Conservation (phyloP, 2,329 filamentous ascomycete species). For the Diaporthe eres region DNA sequence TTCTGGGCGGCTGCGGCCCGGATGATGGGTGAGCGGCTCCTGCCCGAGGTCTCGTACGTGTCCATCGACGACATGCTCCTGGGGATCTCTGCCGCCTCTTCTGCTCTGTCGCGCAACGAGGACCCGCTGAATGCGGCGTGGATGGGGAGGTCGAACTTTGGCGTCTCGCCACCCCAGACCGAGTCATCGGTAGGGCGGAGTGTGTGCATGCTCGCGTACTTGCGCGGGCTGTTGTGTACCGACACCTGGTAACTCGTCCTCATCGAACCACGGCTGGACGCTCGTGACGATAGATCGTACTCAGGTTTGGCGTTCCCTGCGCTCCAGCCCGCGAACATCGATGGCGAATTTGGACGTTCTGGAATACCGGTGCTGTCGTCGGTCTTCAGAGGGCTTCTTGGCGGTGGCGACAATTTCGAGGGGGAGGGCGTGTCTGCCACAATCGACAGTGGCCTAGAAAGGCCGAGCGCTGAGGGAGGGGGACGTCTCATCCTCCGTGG, state of each 20-base stretch:
- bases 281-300: conserved; percentile 28
- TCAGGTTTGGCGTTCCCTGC: conserved; percentile 16
- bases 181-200: conserved; percentile 46
- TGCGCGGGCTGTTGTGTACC: conserved; percentile 47
- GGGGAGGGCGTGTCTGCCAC: conserved; percentile 69
- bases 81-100: conserved; percentile 35
- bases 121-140: neutral
- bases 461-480: conserved; percentile 62
- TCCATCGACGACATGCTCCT: conserved; percentile 54
- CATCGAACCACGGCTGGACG: conserved; percentile 31
- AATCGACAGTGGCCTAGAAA: conserved; percentile 67
- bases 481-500: conserved; percentile 49
- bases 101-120: neutral
- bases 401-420: conserved; percentile 40
- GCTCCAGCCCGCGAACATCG: conserved; percentile 44
- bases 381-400: conserved; percentile 29
- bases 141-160: conserved; percentile 18
- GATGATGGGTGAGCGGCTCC: conserved; percentile 40
- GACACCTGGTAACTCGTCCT: conserved; percentile 36
- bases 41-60: conserved; percentile 45
- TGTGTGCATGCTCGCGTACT: conserved; percentile 51
- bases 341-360: conserved; percentile 44
- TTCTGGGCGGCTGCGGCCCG: conserved; percentile 41
- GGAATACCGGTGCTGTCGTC: conserved; percentile 31
- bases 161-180: conserved; percentile 21